phyloP scores from a whole-genome alignment of 192 early-diverging fungal species.

The Backusella australiensis region DNA sequence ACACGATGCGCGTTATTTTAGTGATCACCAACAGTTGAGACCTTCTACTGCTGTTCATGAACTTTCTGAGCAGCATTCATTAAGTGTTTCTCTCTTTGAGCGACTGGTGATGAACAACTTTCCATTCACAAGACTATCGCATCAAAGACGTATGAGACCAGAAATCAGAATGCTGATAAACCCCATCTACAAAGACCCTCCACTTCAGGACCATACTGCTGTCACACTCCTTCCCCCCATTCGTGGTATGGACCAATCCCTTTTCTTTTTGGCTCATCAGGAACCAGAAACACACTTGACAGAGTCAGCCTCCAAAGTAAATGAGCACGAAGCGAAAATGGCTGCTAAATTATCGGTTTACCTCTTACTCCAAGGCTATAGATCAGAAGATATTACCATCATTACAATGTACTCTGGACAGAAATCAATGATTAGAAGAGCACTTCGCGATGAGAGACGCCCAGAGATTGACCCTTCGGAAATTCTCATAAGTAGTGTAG shows the following conservation, averaged over 20 bases:
- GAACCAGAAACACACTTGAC: slow-evolving; percentile 41
- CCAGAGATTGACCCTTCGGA: slow-evolving; percentile 44
- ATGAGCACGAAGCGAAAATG: slow-evolving; percentile 50
- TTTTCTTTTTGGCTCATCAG: slow-evolving; percentile 50
- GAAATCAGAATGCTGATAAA: slow-evolving; percentile 47
- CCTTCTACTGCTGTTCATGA: slow-evolving; percentile 50
- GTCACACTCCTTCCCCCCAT: slow-evolving; percentile 39
- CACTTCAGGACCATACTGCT: slow-evolving; percentile 41
- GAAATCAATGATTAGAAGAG: slow-evolving; percentile 34
- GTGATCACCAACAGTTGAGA: slow-evolving; percentile 58
- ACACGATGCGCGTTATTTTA: slow-evolving; percentile 1
- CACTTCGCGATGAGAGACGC: slow-evolving; percentile 29
- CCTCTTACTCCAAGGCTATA: slow-evolving; percentile 51
- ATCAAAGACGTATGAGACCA: slow-evolving; percentile 59
- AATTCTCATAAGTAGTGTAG: slow-evolving; percentile 90
- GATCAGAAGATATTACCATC: slow-evolving; percentile 49
- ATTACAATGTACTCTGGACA: slow-evolving; percentile 59
- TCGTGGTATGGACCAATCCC: slow-evolving; percentile 45
- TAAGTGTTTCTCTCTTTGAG: slow-evolving; percentile 57
- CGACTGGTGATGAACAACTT: slow-evolving; percentile 43
- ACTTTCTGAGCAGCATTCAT: slow-evolving; percentile 35
- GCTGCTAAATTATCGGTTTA: slow-evolving; percentile 43
- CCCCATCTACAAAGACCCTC: slow-evolving; percentile 48
- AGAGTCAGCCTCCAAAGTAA: slow-evolving; percentile 46
- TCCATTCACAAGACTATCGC: slow-evolving; percentile 39